Evolutionary conservation across 257 asterid genomes (phyloP), one percentile per base, ranked within the genome.

Genomic region (Nicotiana knightiana): DNA sequence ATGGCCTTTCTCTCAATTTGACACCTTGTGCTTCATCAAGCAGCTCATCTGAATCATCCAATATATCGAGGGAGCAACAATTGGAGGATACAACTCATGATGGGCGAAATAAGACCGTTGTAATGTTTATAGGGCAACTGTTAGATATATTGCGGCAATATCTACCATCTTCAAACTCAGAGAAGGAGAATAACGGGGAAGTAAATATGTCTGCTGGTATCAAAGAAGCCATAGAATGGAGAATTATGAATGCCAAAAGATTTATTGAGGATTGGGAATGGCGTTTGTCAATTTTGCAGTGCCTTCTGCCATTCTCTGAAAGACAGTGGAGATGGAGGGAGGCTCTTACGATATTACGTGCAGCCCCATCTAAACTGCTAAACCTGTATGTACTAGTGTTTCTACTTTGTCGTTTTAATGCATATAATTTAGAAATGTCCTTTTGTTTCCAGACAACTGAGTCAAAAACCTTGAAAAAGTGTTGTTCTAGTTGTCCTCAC

Each of bases 311-410:
- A 75, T 90, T 92, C 86, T 91, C 96, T 83, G 99, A 92, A 67
- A 98, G 97, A 48, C 95, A 92, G 68, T 94, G 98, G 99, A 93
- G 90, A 89, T 94, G 99, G 99, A 96, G 90, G 90, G 99, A 96
- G 89, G 98, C 93, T 84, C 87, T 93, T 82, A 90, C 94, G 15
- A 97, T 96, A 76, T 88, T 96, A 77, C 97, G 97, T 85, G 99
- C 98, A 30, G 98, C 99, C 82, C 99, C 99, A 35, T 96, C 99
- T 75, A 92, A 94, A 87, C 91, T 96, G 83, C 97, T 96, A 63
- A 93, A 94, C 89, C 95, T 94, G 98, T 96, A 84, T 91, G 99
- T 88, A 82, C 39, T 85, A 48, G 46, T 82, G 54, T 71, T 71
- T 68, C 79, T 83, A 79, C 77, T 24, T 73, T 2, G 12, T 24